Base-by-base conservation (phyloP, 306 rosid genomes). In the Castanospermum australe region DNA sequence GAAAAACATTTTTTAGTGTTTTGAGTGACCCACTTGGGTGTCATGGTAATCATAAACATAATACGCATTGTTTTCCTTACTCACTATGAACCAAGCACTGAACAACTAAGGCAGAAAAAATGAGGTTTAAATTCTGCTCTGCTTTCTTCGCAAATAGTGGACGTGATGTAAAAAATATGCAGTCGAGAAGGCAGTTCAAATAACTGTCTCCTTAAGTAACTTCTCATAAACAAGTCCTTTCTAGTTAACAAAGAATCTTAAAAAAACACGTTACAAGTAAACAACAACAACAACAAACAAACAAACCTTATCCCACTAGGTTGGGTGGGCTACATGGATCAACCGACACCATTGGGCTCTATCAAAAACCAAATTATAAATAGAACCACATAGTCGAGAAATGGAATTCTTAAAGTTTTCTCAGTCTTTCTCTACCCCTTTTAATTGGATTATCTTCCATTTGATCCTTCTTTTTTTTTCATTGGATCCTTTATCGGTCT, bases 91-190 rank as follows among this genome's bases (percentile, higher is more conserved):
- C 20, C 48, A 62, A 64, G 18, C 45, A 75, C 30, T 21, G 64
- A 52, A 67, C 22, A 62, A 42, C 28, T 38, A 28, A 57, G 64
- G 30, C 4, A 50, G 13, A 69, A 56, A 12, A 67, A 25, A 44
- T 14, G 56, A 54, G 38, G 39, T 12, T 33, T 69, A 45, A 67
- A 52, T 4, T 13, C 25, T 61, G 51, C 36, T 56, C 7, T 15
- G 7, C 73, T 52, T 65, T 80, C 75, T 83, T 73, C 63, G 61
- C 50, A 25, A 62, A 36, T 33, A 73, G 80, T 6, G 33, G 75
- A 80, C 54, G 42, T 47, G 50, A 62, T 52, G 38, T 1, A 20
- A 79, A 64, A 50, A 14, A 38, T 21, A 41, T 15, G 74, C 73
- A 21, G 39, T 62, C 45, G 15, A 57, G 61, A 67, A 47, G n/a